Evolutionary conservation across 352 stramenopile genomes (phyloP).

Genomic region (Pythium rhizo-oryzae): DNA sequence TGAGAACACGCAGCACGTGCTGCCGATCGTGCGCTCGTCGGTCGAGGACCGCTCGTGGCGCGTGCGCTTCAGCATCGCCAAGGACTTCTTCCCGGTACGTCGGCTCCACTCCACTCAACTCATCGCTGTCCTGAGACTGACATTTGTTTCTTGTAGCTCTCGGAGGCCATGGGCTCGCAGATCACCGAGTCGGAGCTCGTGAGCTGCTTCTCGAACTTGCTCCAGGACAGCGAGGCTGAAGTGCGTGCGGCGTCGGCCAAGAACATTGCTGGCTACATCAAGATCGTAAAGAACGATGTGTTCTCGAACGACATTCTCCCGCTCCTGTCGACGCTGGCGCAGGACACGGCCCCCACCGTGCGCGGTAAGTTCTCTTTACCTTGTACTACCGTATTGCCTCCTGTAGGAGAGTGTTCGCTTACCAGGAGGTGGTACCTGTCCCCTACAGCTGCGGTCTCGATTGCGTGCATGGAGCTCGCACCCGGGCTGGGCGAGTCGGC

Average conservation of each 20-base stretch:
- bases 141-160: conserved; percentile 39
- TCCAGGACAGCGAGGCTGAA: conserved; percentile 94
- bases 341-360: conserved; percentile 91
- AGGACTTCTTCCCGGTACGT: conserved; percentile 88
- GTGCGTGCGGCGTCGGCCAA: conserved; percentile 91
- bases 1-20: conserved; percentile 73
- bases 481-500: conserved; percentile 90
- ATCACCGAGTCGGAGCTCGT: conserved; percentile 90
- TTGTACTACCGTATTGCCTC: too few relatives aligned
- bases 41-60: conserved; percentile 91
- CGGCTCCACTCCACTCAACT: background rate
- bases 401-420: too few relatives aligned
- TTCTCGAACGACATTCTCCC: conserved; percentile 92
- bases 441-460: conserved; percentile 66
- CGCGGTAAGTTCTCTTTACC: conserved; percentile 55
- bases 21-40: conserved; percentile 75
- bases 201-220: conserved; percentile 89
- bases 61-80: conserved; percentile 94
- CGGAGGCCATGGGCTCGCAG: conserved; percentile 73
- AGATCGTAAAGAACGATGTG: conserved; percentile 89
- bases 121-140: conserved; percentile 1
- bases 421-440: too few relatives aligned
- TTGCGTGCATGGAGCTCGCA: conserved; percentile 93
- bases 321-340: conserved; percentile 87
- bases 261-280: conserved; percentile 93